Base-by-base conservation (phyloP, 768 basidiomycete genomes). In the Cytidiella melzeri region DNA sequence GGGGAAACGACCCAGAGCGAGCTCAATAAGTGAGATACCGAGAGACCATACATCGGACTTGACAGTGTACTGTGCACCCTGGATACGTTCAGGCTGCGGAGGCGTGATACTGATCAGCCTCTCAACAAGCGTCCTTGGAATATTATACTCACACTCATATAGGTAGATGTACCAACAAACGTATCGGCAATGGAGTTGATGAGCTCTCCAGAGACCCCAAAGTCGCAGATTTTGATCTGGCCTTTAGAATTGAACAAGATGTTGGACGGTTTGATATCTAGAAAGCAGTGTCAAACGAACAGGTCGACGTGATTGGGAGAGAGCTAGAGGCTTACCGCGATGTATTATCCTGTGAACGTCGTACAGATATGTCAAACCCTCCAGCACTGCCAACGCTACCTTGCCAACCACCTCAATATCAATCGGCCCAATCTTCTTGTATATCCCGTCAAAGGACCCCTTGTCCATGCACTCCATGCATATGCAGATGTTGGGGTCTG, bases 21-120 rank as follows among this genome's bases (percentile, higher is more conserved):
- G 82, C 70, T 99, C 96, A 65, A 98, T 94, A 42, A 99, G 75
- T 6, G 93, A 90, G 62, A 99, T 92, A 25, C 96, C 96, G 39
- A 98, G 79, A 0, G 95, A 97, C 96, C 96, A 99, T 3, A 98
- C 95, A 60, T 99, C 96, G 3, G 94, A 97, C 69, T 98, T 98
- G 67, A 99, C 95, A 24, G 92, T 93, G 67, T 99, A 98, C 62
- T 91, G 90, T 1, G 92, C 92, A 43, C 96, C 96, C 69, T 98
- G 95, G 71, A 99, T 98, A 52, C 96, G 92, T 62, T 99, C 96
- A 15, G 96, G 96, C 96, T 99, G 67, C 28, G 47, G n/a, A 27
- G 42, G 52, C 41, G 45, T 34, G 27, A 21, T 41, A 44, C 48
- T 27, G 46, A 21, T 12, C 53, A 43, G n/a, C n/a, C n/a, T n/a